A percentile compares a stretch with the other conserved stretches of the same genome.
Evolutionary conservation across 805 yeast genomes (phyloP).

Genomic region (Groenewaldozyma tartarivorans): DNA sequence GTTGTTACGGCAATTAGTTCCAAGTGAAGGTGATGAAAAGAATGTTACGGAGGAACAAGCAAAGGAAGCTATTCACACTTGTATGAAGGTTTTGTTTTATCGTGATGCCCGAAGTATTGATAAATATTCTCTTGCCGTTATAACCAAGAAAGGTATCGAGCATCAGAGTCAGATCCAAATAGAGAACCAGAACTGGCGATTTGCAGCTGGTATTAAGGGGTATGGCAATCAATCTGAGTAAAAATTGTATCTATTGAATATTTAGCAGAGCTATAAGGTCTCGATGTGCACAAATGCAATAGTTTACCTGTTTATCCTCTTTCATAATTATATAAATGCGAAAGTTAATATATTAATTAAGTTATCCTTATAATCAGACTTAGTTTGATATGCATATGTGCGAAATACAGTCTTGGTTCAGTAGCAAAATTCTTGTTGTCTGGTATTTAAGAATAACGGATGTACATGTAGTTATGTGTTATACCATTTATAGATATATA

Average conservation of each 20-base stretch:
- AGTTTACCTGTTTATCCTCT: no score
- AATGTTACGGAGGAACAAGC: slow-evolving; percentile 70
- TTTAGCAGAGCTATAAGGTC: no score
- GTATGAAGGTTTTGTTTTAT: slow-evolving; percentile 91
- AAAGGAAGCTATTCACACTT: slow-evolving; percentile 61
- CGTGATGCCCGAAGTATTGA: slow-evolving; percentile 94
- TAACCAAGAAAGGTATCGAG: slow-evolving; percentile 52
- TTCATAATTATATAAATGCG: no score
- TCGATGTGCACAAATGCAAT: background rate
- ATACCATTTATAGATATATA: no score
- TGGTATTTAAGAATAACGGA: no score
- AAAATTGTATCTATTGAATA: no score
- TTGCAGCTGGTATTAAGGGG: slow-evolving; percentile 81
- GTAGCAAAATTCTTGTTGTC: no score
- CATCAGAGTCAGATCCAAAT: slow-evolving; percentile 60
- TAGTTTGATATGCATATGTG: no score
- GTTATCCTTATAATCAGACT: no score
- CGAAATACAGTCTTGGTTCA: no score
- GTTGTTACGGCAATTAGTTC: slow-evolving; percentile 73
- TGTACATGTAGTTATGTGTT: no score
- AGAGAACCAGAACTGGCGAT: slow-evolving; percentile 77
- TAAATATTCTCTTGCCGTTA: slow-evolving; percentile 69
- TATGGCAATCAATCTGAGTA: slow-evolving; percentile 63
- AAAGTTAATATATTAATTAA: no score
- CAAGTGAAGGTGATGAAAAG: slow-evolving; percentile 63